Evolutionary conservation across 805 yeast genomes (phyloP).

Genomic region (Candida sonorensis): DNA sequence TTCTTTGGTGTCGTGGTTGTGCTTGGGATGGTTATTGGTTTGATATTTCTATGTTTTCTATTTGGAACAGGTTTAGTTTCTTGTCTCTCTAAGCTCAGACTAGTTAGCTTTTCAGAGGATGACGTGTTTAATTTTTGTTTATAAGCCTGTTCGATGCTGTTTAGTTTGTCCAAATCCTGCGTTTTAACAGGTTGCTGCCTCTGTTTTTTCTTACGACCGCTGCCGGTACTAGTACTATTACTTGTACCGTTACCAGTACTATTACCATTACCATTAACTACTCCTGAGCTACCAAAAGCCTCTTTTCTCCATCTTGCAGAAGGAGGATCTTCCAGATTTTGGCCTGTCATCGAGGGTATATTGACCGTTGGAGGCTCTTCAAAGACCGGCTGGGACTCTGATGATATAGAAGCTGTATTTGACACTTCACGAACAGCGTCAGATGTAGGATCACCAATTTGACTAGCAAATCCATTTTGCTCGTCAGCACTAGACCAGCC

Average conservation of each 20-base stretch:
- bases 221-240: too few species aligned
- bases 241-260: too few species aligned
- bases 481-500: slow-evolving; percentile 3
- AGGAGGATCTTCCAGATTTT: slow-evolving; percentile 67
- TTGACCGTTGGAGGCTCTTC: slow-evolving; percentile 53
- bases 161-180: slow-evolving; percentile 3
- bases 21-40: slow-evolving; percentile 5
- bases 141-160: slow-evolving; percentile 13
- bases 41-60: slow-evolving; percentile 1
- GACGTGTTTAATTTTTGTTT: slow-evolving; percentile 25
- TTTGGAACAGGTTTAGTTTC: slow-evolving; percentile 10
- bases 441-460: too few species aligned
- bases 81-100: slow-evolving; percentile 23
- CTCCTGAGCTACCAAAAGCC: slow-evolving; percentile 49
- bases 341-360: slow-evolving; percentile 62
- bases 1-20: slow-evolving; percentile 12
- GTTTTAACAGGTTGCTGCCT: slow-evolving; percentile 10
- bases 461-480: too few species aligned
- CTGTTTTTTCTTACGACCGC: slow-evolving; percentile 30
- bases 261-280: too few species aligned
- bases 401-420: neutral
- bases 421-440: too few species aligned
- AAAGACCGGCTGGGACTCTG: slow-evolving; percentile 21
- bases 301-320: slow-evolving; percentile 51
- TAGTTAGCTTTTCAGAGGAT: slow-evolving; percentile 28